Base-by-base conservation (phyloP, 2,329 filamentous ascomycete species). In the Fusarium tanahbumbuense region DNA sequence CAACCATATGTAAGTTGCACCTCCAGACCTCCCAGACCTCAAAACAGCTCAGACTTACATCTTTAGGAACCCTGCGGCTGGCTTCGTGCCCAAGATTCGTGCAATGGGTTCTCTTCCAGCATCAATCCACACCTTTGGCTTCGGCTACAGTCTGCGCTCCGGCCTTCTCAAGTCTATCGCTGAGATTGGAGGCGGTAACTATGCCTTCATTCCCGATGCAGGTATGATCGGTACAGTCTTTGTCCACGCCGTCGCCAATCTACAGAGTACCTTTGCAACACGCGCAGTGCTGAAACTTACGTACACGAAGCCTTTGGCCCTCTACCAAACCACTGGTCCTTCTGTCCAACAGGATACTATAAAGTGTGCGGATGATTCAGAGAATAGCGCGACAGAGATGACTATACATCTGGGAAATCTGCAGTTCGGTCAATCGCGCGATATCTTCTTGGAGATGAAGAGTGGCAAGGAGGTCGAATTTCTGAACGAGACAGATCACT, bases 181-280 rank as follows among this genome's bases (percentile, higher is more conserved):
- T 2, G 87, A 90, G 71, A 78, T 86, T 49, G 84, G 86, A 0
- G 80, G 83, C 5, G 88, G 88, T 3, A 87, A 84, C 73, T 91
- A 88, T 60, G 80, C 86, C 11, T 90, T 89, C 67, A 90, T 90
- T 20, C 85, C 87, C 0, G 88, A 90, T 56, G 83, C 86, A 0
- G 86, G 87, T 62, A 89, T 90, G 87, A 86, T 90, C 63, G 86
- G 86, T 5, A 90, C 88, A 5, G 86, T 88, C 6, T 89, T 90
- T 64, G 82, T 89, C 5, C 87, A 90, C 70, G 86, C 88, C 3
- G 82, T 89, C 4, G 88, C 88, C 20, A 89, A 90, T 67, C 75
- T 90, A 3, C 88, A 88, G 70, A 83, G 85, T 4, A 90, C 88
- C 0, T 89, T 84, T 64, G 87, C 87, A 4, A 84, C 80, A 6